These are phyloP conservation scores for Catharanthus roseus DNA, from an alignment of 257 asterid species.

Conservation along the genomic window DNA sequence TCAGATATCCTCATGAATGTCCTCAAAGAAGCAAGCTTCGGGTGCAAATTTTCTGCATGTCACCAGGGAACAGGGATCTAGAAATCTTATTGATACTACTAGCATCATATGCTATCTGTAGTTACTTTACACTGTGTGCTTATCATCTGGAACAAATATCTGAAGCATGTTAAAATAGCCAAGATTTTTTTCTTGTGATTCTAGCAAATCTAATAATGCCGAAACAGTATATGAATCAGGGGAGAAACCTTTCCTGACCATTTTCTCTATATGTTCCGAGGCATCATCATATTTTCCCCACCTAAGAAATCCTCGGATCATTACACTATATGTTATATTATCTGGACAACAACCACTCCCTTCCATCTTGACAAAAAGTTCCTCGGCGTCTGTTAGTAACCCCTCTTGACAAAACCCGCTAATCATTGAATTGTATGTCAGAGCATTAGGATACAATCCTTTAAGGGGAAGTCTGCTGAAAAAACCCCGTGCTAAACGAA, in stretches of 20 bases:
- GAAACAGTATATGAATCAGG: background rate
- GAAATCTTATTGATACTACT: background rate
- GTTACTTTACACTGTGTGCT: background rate
- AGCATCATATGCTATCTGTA: background rate
- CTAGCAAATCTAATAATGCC: background rate
- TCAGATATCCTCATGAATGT: background rate
- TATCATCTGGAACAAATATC: background rate
- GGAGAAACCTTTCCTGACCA: slow-evolving; percentile 1
- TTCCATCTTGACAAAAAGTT: slow-evolving; percentile 10
- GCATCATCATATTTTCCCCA: background rate
- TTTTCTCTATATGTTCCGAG: slow-evolving; percentile 1
- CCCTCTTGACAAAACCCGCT: slow-evolving; percentile 17
- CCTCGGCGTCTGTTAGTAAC: slow-evolving; percentile 15
- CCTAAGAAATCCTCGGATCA: slow-evolving; percentile 12
- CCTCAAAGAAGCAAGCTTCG: background rate
- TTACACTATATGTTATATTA: background rate
- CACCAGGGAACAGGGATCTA: background rate
- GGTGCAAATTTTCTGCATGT: background rate
- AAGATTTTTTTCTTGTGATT: background rate
- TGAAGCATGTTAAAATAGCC: background rate
- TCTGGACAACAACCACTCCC: background rate
- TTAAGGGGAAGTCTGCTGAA: slow-evolving; percentile 12
- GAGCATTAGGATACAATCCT: slow-evolving; percentile 23
- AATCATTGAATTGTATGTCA: slow-evolving; percentile 18
- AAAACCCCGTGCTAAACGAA: background rate